Evolutionary conservation across 2,329 filamentous ascomycete species (phyloP), one percentile per base, ranked within the genome.

Genomic region (Blastomyces silverae): DNA sequence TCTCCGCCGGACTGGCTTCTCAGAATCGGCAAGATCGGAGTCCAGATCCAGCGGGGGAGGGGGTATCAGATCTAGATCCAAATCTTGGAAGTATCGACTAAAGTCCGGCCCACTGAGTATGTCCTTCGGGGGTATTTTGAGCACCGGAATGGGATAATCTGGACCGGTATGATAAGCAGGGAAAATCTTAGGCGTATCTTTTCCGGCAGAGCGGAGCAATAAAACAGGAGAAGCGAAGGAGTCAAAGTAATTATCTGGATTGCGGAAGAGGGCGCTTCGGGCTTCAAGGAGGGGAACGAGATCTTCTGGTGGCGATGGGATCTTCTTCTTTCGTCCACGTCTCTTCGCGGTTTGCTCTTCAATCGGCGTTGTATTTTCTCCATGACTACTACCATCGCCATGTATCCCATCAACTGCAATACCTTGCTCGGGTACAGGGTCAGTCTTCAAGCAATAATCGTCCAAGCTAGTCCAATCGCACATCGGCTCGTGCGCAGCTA

Each of bases 151-250:
- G 1, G 76, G 74, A 63, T 77, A 73, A 2, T 71, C 72, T 0
- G 73, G 70, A 0, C 76, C 76, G 0, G 70, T 76, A 0, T 71
- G 67, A 62, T 77, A 77, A 20, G 67, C 64, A 1, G 76, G 76
- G 55, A 76, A 76, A 2, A 17, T 44, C 3, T 67, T 69, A 0
- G 76, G 78, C 5, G 75, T 75, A 55, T 79, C 76, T 61, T 75
- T 73, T 0, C 78, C 78, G 0, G 78, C 67, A 0, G 78, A 76
- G 28, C 79, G 75, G 10, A 80, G 73, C 60, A 80, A 78, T 7
- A 80, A 66, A 3, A 76, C 69, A 0, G 79, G 79, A 3, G 77
- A 79, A 0, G 79, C 78, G 64, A 80, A 80, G 0, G 77, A 67
- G 65, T 80, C 78, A 57, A 80, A 80, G 67, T 75, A 79, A 13